Base-by-base conservation (phyloP, 192 early-diverging fungal genomes). In the Coemansia sp. region DNA sequence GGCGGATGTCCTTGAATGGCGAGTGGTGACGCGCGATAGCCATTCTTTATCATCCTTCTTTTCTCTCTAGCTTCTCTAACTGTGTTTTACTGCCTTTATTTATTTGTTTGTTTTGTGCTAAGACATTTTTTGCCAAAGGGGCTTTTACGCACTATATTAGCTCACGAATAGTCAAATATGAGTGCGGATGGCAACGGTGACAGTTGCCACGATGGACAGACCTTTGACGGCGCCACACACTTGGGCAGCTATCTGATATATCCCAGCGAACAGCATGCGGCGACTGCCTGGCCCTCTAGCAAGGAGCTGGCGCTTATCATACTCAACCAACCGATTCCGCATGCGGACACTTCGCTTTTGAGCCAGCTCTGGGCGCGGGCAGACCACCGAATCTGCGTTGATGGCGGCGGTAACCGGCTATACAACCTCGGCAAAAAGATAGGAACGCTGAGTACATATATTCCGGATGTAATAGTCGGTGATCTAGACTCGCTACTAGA, bases 331-430 rank as follows among this genome's bases (percentile, higher is more conserved):
- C 87, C 91, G 24, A 82, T 94, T 24, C 73, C 76, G 15, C 66
- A 75, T 39, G 50, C 66, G 0, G 72, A 76, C 9, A 39, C 34
- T 20, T 34, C 69, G 16, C 66, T 82, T 13, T 83, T 87, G 47
- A 43, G 71, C 6, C 61, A 62, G 22, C 57, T 85, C 24, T 90
- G 85, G 87, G 31, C 61, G 29, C 83, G 78, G 53, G 66, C 71
- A 55, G 55, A 65, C 52, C 64, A 79, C 69, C 74, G 85, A 20
- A 75, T 96, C 44, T 94, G 94, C 72, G 92, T 94, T 0, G 97
- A 98, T 64, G 97, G 97, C 20, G 97, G 95, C 11, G 91, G 91
- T 31, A 98, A 98, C 75, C 87, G 91, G 27, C 77, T 98, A 29
- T 95, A 90, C 62, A 89, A 93, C 57, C 60, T 87, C 3, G 86